phyloP scores from a whole-genome alignment of 192 early-diverging fungal species.

The Neocallimastix lanati region DNA sequence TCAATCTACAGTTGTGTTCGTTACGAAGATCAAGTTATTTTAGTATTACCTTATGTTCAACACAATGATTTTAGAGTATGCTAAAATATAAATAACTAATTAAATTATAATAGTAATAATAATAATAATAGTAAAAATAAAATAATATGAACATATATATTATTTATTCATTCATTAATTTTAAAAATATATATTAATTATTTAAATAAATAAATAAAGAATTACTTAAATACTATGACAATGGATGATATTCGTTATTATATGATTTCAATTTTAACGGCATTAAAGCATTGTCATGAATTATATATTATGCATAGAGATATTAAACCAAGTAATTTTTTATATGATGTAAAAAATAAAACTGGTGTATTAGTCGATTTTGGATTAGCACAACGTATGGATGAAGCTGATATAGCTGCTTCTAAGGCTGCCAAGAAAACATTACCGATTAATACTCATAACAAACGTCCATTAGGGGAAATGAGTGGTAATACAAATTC shows the following conservation, averaged over 20 bases:
- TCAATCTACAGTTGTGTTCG: slow-evolving; percentile 17
- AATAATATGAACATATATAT: too few relatives aligned
- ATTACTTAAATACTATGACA: slow-evolving; percentile 39
- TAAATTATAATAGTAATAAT: not conserved
- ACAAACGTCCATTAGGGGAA: not conserved
- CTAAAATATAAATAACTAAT: slow-evolving; percentile 6
- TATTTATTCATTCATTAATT: too few relatives aligned
- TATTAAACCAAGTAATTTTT: slow-evolving; percentile 87
- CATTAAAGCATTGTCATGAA: slow-evolving; percentile 48
- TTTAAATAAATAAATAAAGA: too few relatives aligned
- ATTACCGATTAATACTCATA: not conserved
- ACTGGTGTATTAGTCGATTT: slow-evolving; percentile 83
- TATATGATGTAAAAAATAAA: slow-evolving; percentile 47
- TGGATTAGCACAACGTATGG: slow-evolving; percentile 56
- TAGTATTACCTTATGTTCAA: slow-evolving; percentile 66
- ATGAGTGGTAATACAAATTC: not conserved
- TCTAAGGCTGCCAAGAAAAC: not conserved
- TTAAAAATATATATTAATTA: too few relatives aligned
- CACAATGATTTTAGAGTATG: slow-evolving; percentile 58
- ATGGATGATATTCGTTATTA: slow-evolving; percentile 58
- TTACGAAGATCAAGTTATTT: slow-evolving; percentile 59
- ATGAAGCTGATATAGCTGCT: not conserved
- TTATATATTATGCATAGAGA: slow-evolving; percentile 72
- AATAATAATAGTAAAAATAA: not conserved
- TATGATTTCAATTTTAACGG: slow-evolving; percentile 49